phyloP scores from a whole-genome alignment of 306 rosid species.

The Quercus gilva region DNA sequence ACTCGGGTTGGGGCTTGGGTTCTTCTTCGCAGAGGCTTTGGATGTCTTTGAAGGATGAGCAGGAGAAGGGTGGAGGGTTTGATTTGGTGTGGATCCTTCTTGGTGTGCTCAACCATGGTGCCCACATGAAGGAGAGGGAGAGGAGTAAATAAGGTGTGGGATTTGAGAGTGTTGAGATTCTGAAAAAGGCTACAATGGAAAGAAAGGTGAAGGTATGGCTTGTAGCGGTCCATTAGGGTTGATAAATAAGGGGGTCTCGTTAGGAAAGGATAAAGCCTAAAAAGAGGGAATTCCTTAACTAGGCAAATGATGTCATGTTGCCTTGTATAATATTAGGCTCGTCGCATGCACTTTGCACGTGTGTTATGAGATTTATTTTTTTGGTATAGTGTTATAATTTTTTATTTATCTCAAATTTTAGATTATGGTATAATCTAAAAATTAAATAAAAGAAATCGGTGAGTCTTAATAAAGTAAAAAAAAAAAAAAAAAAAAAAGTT shows the following conservation, averaged over 20 bases:
- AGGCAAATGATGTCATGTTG: slow-evolving; percentile 15
- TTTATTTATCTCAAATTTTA: no score
- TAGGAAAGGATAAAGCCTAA: slow-evolving; percentile 5
- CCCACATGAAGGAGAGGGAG: slow-evolving; percentile 50
- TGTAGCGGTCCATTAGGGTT: background rate
- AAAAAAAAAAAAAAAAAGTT: no score
- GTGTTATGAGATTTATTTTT: accelerated
- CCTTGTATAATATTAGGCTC: no score
- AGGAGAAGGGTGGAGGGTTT: slow-evolving; percentile 30
- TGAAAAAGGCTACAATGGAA: background rate
- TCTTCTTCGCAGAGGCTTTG: slow-evolving; percentile 46
- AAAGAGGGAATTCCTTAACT: slow-evolving; percentile 9
- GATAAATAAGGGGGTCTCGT: slow-evolving; percentile 16
- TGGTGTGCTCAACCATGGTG: slow-evolving; percentile 69
- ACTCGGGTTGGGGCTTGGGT: slow-evolving; percentile 29
- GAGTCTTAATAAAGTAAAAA: no score
- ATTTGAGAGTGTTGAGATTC: no score
- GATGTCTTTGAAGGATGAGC: slow-evolving; percentile 77
- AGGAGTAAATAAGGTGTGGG: no score
- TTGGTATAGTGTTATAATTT: accelerated
- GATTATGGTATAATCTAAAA: no score
- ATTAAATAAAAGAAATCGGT: no score
- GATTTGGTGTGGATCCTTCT: slow-evolving; percentile 36
- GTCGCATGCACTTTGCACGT: accelerated
- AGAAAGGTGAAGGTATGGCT: background rate